Percentiles rank a stretch among this genome's conserved stretches.
These are phyloP conservation scores for Cordyceps militaris DNA, from an alignment of 2,329 filamentous ascomycete species.

Conservation along the genomic window DNA sequence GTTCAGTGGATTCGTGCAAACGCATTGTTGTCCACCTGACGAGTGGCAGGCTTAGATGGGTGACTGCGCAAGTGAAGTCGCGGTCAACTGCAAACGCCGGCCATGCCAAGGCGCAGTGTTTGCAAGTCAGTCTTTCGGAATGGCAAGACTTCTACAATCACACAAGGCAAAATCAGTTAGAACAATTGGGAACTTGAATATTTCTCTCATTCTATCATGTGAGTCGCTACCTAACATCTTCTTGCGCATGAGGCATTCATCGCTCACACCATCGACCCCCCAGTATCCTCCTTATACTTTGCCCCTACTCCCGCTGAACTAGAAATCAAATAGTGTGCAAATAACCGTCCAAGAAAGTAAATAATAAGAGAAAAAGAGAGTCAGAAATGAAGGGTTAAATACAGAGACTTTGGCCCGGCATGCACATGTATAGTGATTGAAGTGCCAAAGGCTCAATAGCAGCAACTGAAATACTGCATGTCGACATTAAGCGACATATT, in stretches of 20 bases:
- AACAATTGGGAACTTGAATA: not conserved
- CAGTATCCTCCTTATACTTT: slow-evolving; percentile 1
- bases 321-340: slow-evolving; percentile 7
- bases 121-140: not conserved
- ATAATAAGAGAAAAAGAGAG: slow-evolving; percentile 11
- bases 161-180: not conserved
- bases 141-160: not conserved
- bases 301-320: slow-evolving; percentile 9
- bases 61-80: not conserved
- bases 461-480: slow-evolving; percentile 10
- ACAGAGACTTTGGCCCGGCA: slow-evolving; percentile 6
- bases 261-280: not conserved
- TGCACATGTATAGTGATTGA: not conserved
- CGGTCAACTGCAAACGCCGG: not conserved
- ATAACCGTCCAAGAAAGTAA: not conserved
- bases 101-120: not conserved
- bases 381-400: slow-evolving; percentile 13
- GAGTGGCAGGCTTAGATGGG: not conserved
- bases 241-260: slow-evolving; percentile 6
- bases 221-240: not conserved
- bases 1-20: not conserved
- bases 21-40: not conserved
- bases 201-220: slow-evolving; percentile 11
- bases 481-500: not conserved
- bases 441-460: slow-evolving; percentile 23